Conservation (phyloP, 179 eudicot genomes). For the Spergularia azorica region DNA sequence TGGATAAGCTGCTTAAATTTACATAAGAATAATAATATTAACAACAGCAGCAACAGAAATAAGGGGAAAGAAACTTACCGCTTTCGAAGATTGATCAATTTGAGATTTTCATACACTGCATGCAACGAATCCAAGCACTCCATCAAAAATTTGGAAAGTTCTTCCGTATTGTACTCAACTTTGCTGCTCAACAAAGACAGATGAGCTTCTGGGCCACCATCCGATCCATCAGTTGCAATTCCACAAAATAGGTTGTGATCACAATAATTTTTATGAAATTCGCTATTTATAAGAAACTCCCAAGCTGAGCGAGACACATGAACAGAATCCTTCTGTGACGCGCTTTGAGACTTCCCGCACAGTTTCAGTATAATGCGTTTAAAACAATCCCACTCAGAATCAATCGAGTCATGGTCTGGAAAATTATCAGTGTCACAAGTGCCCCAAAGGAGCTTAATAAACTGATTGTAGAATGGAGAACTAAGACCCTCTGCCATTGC, state of each 20-base stretch:
- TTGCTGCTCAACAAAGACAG: conserved; percentile 32
- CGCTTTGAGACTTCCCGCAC: conserved; percentile 40
- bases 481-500: conserved; percentile 89
- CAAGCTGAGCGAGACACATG: conserved; percentile 58
- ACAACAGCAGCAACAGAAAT: background rate
- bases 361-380: conserved; percentile 50
- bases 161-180: conserved; percentile 30
- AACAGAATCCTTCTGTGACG: conserved; percentile 29
- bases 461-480: conserved; percentile 56
- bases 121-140: conserved; percentile 82
- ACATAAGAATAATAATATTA: background rate
- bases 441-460: conserved; percentile 82
- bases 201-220: conserved; percentile 33
- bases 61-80: conserved; percentile 40
- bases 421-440: conserved; percentile 43
- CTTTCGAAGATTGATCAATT: conserved; percentile 81
- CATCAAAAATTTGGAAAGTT: conserved; percentile 46
- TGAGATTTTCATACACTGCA: conserved; percentile 91
- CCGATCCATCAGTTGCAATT: conserved; percentile 33
- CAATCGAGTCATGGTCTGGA: conserved; percentile 40
- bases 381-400: conserved; percentile 85
- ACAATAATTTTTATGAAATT: conserved; percentile 66
- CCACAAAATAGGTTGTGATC: conserved; percentile 34
- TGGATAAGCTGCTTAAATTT: too few species aligned
- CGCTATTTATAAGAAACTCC: conserved; percentile 80